Base-by-base conservation (phyloP, 2,329 filamentous ascomycete species). In the Cladophialophora psammophila region DNA sequence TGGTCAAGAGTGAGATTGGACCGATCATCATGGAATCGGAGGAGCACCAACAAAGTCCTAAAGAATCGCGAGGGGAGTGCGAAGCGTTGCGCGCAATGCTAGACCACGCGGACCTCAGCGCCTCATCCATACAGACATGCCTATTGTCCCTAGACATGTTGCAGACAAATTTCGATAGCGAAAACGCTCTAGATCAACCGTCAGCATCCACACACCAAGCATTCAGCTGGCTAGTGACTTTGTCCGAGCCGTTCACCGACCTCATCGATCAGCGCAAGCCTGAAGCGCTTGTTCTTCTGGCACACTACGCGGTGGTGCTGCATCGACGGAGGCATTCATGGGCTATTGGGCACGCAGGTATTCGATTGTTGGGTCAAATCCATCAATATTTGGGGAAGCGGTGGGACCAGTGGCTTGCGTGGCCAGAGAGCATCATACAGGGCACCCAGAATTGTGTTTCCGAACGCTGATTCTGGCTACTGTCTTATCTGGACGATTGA, bases 221-320 rank as follows among this genome's bases (percentile, higher is more conserved):
- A 3, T 69, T 69, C 45, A 54, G 61, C 12, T 72, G 70, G 70
- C 53, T 66, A 15, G 59, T 69, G 18, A 64, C 26, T 1, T 35
- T 52, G 34, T 66, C 67, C 10, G 45, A 54, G 5, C 73, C 74
- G 6, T 81, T 76, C 61, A 70, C 75, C 6, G 69, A 74, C 0
- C 73, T 81, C 18, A 68, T 81, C 2, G 69, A 73, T 13, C 73
- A 77, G 60, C 75, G 77, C 18, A 71, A 74, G 18, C 79, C 80
- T 0, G 80, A 82, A 65, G 80, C 81, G 1, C 69, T 83, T 9
- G 76, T 80, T 13, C 74, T 83, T 15, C 74, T 82, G 4, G 80
- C 80, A 1, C 78, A 83, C 66, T 83, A 79, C 66, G 78, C 78
- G 0, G 78, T 83, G 8, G 65, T 81, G 3, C 60, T 81, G 18